phyloP scores from a whole-genome alignment of 106 monocot genomes.

The Allium cepa region DNA sequence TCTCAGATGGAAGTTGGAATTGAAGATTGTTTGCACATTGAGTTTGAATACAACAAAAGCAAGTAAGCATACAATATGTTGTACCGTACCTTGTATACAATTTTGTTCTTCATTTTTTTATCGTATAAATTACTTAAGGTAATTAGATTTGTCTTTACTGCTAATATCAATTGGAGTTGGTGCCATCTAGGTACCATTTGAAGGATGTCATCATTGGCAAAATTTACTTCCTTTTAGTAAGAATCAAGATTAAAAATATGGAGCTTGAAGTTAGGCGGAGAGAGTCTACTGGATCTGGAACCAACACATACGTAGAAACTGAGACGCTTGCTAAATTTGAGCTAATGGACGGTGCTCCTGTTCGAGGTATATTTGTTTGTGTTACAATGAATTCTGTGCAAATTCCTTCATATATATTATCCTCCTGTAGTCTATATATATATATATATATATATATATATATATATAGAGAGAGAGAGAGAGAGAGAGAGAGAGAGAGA shows the following conservation, averaged over 20 bases:
- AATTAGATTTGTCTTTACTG: not conserved
- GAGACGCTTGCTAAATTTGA: constrained; percentile 96
- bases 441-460: too few species aligned
- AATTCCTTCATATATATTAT: too few species aligned
- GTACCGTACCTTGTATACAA: too few species aligned
- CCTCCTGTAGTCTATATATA: too few species aligned
- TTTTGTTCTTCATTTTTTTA: too few species aligned
- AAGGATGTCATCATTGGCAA: constrained; percentile 84
- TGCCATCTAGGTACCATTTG: constrained; percentile 57
- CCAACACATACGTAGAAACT: constrained; percentile 89
- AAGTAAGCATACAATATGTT: constrained; percentile 34
- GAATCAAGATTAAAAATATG: constrained; percentile 93
- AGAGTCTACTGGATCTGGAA: constrained; percentile 79
- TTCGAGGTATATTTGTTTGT: constrained; percentile 47
- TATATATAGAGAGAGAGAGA: too few species aligned
- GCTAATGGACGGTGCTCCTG: constrained; percentile 93
- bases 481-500: too few species aligned
- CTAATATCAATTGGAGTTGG: constrained; percentile 9
- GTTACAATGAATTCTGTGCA: too few species aligned
- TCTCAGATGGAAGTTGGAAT: constrained; percentile 86
- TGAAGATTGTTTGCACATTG: constrained; percentile 82
- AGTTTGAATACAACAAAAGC: constrained; percentile 86
- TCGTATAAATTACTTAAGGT: too few species aligned
- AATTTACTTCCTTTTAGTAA: constrained; percentile 90
- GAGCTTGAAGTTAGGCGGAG: constrained; percentile 78